phyloP scores from a whole-genome alignment of 192 early-diverging fungal genomes.

The Piromyces finnis region DNA sequence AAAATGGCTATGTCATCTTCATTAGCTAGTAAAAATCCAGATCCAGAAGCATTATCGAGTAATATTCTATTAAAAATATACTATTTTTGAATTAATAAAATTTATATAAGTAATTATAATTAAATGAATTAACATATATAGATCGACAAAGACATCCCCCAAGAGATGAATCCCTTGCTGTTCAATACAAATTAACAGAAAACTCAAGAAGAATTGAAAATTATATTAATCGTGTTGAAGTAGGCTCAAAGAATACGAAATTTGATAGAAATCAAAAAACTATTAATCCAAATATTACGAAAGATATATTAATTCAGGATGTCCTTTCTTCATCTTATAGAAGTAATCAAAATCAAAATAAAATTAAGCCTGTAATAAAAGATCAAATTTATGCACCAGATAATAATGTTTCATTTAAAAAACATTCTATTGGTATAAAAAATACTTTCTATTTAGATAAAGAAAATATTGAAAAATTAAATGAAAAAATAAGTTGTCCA shows the following conservation, averaged over 20 bases:
- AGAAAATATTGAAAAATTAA: neutral
- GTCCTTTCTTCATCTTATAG: neutral
- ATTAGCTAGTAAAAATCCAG: neutral
- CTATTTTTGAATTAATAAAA: no score
- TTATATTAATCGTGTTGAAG: neutral
- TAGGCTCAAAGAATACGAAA: neutral
- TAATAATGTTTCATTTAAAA: neutral
- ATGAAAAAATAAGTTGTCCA: no score
- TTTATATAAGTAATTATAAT: no score
- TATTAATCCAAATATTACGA: neutral
- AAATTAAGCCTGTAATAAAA: neutral
- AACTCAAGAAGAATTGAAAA: neutral
- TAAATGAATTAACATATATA: no score
- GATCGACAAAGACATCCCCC: neutral
- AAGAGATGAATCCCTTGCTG: neutral
- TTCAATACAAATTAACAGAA: neutral
- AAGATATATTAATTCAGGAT: neutral
- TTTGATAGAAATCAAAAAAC: neutral
- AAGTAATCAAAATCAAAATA: neutral
- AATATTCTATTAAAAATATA: no score
- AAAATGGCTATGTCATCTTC: neutral
- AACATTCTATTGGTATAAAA: neutral
- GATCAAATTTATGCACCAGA: neutral
- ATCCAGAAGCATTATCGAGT: no score
- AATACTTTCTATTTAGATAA: neutral